Percentiles rank a stretch among this genome's conserved stretches.
Evolutionary conservation across 2,329 filamentous ascomycete genomes (phyloP).

Genomic region (Hypoxylon sp.): DNA sequence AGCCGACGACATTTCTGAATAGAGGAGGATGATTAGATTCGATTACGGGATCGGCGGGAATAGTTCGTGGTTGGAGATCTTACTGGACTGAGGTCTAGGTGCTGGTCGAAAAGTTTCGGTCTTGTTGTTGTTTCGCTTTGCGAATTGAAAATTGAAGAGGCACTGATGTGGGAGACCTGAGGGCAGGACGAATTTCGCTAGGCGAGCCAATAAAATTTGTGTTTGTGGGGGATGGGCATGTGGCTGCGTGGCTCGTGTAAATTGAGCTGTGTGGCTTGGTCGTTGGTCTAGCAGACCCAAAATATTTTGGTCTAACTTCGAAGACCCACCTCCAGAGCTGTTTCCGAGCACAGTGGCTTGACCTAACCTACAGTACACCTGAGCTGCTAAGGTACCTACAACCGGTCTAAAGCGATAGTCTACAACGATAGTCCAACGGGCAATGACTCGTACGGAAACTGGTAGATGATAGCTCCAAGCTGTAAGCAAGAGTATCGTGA

Average conservation of each 20-base stretch:
- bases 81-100: conserved; percentile 50
- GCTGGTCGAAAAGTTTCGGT: conserved; percentile 51
- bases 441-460: background rate
- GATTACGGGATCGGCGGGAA: conserved; percentile 14
- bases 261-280: conserved; percentile 15
- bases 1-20: conserved; percentile 72
- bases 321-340: conserved; percentile 5
- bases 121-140: conserved; percentile 49
- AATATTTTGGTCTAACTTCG: background rate
- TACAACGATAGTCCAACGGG: background rate
- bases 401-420: background rate
- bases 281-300: background rate
- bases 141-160: conserved; percentile 50
- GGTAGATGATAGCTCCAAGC: conserved; percentile 1
- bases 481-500: conserved; percentile 1
- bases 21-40: conserved; percentile 31
- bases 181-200: conserved; percentile 52
- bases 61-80: conserved; percentile 37
- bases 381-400: background rate
- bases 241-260: conserved; percentile 40
- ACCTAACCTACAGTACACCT: no score
- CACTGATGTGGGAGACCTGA: conserved; percentile 52
- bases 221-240: conserved; percentile 35
- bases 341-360: conserved; percentile 24
- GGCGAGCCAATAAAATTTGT: conserved; percentile 53